Evolutionary conservation across 345 rosid genomes (phyloP), one percentile per base, ranked within the genome.

Genomic region (Eucalyptus erythrocorys): DNA sequence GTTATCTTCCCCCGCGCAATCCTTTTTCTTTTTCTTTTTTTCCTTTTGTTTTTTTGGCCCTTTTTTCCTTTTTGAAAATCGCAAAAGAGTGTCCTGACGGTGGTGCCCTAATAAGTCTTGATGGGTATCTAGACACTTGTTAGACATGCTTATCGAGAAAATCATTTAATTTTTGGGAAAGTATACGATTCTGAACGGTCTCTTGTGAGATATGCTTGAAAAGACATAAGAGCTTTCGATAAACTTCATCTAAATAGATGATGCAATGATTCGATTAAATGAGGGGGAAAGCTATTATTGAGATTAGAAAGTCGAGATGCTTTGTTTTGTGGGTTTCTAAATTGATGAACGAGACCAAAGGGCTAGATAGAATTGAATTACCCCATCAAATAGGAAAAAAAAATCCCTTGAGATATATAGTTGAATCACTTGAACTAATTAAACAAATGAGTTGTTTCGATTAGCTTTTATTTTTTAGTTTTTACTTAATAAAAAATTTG

Each of bases 131-230:
- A 61, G 14, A 10, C 45, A 19, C 82, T 37, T 37, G 27, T 19
- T 37, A 37, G 37, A 37, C 82, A 37, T 37, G 12, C 13, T 71
- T 37, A 37, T 21, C 8, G 3, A 3, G 3, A 19, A 71, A 66
- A 68, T 17, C 19, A 19, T 37, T 71, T 14, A 2, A 9, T 19
- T 5, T 37, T 3, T n/a, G 1, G 6, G 2, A 6, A 17, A 30
- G 2, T 27, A n/a, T n/a, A 8, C 1, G 22, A 15, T 15, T 34
- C 80, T 17, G 0, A 17, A 34, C 7, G 2, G 6, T 10, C 2
- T 9, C 7, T 34, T 5, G 13, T 17, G 9, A 17, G 43, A 34
- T 71, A 17, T 37, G 27, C 30, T 21, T 40, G 8, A 13, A 40
- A 21, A 40, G 24, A 12, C 27, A 11, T 6, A 21, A 40, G 1